Percentiles rank a stretch among this genome's conserved stretches.
These are phyloP conservation scores for Erigeron canadensis DNA, from an alignment of 129 eudicot species.

Conservation along the genomic window DNA sequence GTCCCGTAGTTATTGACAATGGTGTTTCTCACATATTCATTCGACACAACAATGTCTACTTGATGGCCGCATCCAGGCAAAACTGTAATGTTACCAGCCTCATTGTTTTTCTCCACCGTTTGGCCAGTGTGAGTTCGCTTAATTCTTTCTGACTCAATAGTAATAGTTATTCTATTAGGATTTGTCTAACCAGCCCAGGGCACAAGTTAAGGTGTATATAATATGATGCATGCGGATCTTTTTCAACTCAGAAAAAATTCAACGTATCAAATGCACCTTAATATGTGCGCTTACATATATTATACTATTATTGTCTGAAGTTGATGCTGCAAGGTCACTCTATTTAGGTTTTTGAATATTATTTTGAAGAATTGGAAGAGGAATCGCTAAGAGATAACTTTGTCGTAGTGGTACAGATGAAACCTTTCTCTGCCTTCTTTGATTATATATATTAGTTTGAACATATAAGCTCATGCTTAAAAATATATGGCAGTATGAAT, in stretches of 20 bases:
- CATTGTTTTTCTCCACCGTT: conserved; percentile 69
- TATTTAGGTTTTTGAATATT: conserved; percentile 66
- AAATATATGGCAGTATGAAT: conserved; percentile 52
- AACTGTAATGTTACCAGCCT: conserved; percentile 88
- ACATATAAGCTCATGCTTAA: neutral
- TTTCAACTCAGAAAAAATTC: too few species aligned
- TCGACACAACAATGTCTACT: conserved; percentile 81
- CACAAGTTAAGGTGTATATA: too few species aligned
- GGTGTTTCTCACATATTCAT: conserved; percentile 82
- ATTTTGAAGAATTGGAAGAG: conserved; percentile 86
- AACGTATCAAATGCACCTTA: too few species aligned
- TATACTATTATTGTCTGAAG: too few species aligned
- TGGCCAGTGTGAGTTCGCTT: conserved; percentile 50
- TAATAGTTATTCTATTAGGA: too few species aligned
- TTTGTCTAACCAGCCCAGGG: too few species aligned
- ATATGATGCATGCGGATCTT: too few species aligned
- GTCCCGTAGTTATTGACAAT: conserved; percentile 65
- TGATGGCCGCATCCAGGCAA: conserved; percentile 76
- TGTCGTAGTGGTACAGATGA: conserved; percentile 73
- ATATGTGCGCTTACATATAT: too few species aligned
- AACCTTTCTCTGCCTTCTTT: neutral
- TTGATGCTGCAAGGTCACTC: neutral
- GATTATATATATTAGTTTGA: conserved; percentile 1
- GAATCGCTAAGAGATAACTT: conserved; percentile 90
- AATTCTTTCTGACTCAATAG: too few species aligned